Conservation (phyloP, 1,284 basidiomycete genomes). For the Leccinum angustisporum region DNA sequence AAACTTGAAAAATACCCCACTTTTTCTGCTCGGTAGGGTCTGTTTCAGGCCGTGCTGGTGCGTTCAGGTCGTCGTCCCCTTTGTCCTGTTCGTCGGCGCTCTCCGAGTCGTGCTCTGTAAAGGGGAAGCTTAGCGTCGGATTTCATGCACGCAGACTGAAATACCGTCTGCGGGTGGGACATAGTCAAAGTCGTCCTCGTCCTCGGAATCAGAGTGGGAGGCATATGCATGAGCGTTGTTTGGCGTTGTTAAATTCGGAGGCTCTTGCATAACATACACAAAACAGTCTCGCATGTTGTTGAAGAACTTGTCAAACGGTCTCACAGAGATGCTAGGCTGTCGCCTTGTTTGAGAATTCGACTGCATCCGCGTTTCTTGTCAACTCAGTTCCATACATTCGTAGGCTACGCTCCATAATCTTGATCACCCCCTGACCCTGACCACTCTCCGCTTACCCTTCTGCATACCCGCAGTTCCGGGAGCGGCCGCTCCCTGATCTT, state of each 20-base stretch:
- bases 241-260: constrained; percentile 11
- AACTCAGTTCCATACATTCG: background rate
- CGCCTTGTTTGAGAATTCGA: too few relatives aligned
- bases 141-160: background rate
- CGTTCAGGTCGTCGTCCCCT: constrained; percentile 8
- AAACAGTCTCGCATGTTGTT: too few relatives aligned
- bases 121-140: background rate
- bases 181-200: constrained; percentile 67
- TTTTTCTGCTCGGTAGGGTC: constrained; percentile 44
- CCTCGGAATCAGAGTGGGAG: constrained; percentile 44
- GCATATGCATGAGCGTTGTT: constrained; percentile 22
- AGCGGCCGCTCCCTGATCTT: constrained; percentile 42
- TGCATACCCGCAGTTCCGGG: constrained; percentile 43
- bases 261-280: too few relatives aligned
- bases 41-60: constrained; percentile 17
- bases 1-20: constrained; percentile 30
- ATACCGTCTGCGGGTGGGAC: constrained; percentile 44
- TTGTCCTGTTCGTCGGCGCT: constrained; percentile 38
- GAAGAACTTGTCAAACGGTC: too few relatives aligned
- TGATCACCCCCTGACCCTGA: constrained; percentile 63
- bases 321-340: too few relatives aligned
- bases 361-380: too few relatives aligned
- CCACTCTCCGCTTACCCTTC: constrained; percentile 77
- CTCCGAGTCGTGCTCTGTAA: constrained; percentile 37
- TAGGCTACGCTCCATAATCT: constrained; percentile 6